Base-by-base conservation (phyloP, 2,329 filamentous ascomycete genomes). In the Fonsecaea pedrosoi region DNA sequence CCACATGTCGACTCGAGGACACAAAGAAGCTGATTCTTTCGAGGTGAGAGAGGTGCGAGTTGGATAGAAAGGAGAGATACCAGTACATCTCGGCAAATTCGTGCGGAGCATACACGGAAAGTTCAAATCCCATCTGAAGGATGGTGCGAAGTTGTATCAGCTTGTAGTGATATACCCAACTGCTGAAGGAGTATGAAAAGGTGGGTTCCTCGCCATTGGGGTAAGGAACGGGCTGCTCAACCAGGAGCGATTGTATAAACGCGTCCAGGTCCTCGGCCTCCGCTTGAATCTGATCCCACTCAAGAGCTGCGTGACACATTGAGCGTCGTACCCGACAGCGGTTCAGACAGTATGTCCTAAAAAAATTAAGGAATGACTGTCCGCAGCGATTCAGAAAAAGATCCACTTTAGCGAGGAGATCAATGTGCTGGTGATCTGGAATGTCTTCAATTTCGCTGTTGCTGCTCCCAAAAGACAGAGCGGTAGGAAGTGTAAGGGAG, bases 131-230 rank as follows among this genome's bases (percentile, higher is more conserved):
- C 37, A 97, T 87, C 75, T 97, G 91, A 15, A 97, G 85, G 54
- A 96, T 90, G 83, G 89, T 90, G 75, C 94, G 90, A 85, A 97
- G 92, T 74, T 94, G 87, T 35, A 86, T 87, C n/a, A 97, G 84
- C 78, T 97, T 98, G 78, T 96, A 92, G 67, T 94, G 86, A 73
- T 94, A 96, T 0, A 89, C 87, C 95, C 95, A 99, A 3, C 91
- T 93, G 1, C 91, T 92, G 0, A 98, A 83, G 0, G 92, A 89
- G 60, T 91, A 90, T 0, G 89, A 84, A 75, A 87, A 89, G 0
- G 87, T 84, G 48, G 84, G 81, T 54, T 89, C 2, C 80, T 80
- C 58, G 81, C 82, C 67, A 80, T 79, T 59, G 12, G 75, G 82
- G 66, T 84, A 82, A 38, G 83, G 77, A 15, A 90, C 77, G 2